Percentiles rank a stretch among this genome's conserved stretches.
phyloP scores from a whole-genome alignment of 768 basidiomycete species.

The Trametes meyenii region DNA sequence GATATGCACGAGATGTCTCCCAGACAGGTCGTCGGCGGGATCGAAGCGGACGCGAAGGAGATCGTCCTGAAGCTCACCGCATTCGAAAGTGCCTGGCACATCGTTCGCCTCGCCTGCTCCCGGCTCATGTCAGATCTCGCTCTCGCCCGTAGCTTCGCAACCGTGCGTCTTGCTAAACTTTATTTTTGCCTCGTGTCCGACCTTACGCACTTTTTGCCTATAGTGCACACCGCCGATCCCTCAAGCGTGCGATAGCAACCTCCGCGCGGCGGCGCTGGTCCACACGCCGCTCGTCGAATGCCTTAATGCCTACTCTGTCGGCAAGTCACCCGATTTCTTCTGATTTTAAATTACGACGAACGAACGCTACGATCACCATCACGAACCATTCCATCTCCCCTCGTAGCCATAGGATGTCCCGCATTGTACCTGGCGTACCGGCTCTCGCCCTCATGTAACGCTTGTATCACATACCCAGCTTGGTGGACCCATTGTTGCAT shows the following conservation, averaged over 20 bases:
- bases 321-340: slow-evolving; percentile 26
- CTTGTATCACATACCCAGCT: slow-evolving; percentile 1
- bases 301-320: slow-evolving; percentile 30
- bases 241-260: slow-evolving; percentile 25
- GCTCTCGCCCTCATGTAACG: not conserved
- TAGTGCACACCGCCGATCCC: slow-evolving; percentile 19
- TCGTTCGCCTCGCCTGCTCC: slow-evolving; percentile 28
- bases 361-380: not conserved
- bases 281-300: slow-evolving; percentile 33
- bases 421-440: not conserved
- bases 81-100: slow-evolving; percentile 36
- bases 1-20: slow-evolving; percentile 17
- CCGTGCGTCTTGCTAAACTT: slow-evolving; percentile 15
- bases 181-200: not conserved
- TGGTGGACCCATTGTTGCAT: no score
- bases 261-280: slow-evolving; percentile 25
- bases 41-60: slow-evolving; percentile 26
- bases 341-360: not conserved
- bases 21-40: slow-evolving; percentile 6
- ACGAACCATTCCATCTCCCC: no score
- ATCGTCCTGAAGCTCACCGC: slow-evolving; percentile 27
- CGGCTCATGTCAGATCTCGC: slow-evolving; percentile 28
- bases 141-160: slow-evolving; percentile 26
- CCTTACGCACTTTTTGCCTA: not conserved
- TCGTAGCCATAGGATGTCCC: no score